These are phyloP conservation scores for Puccinia hordei DNA, from an alignment of 1,284 basidiomycete species.

Conservation along the genomic window DNA sequence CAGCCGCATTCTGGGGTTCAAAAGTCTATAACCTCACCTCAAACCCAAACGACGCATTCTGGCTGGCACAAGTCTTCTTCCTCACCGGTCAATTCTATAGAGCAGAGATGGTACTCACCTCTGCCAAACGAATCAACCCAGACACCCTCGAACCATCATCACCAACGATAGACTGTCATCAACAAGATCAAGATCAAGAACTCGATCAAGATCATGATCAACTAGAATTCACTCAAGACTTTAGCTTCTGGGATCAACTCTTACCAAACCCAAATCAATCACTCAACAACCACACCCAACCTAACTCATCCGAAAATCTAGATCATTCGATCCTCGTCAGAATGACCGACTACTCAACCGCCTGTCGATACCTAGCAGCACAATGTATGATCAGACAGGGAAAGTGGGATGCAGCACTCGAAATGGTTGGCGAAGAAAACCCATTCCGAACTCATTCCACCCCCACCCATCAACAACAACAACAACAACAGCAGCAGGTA, in stretches of 20 bases:
- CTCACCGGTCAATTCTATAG: slow-evolving; percentile 91
- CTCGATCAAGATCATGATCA: neutral
- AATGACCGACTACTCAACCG: slow-evolving; percentile 84
- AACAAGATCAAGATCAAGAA: neutral
- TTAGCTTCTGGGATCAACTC: slow-evolving; percentile 16
- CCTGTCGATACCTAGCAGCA: slow-evolving; percentile 89
- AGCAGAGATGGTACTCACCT: slow-evolving; percentile 84
- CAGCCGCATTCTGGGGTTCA: slow-evolving; percentile 97
- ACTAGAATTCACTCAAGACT: too few species aligned
- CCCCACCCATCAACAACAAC: neutral
- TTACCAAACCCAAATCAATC: too few species aligned
- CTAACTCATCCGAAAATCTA: neutral
- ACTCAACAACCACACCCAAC: neutral
- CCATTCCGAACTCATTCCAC: slow-evolving; percentile 65
- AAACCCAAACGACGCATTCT: slow-evolving; percentile 95
- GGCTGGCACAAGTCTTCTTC: slow-evolving; percentile 96
- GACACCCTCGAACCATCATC: slow-evolving; percentile 24
- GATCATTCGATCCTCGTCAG: slow-evolving; percentile 51
- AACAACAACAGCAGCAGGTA: too few species aligned
- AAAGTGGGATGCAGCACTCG: slow-evolving; percentile 87
- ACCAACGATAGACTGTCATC: neutral
- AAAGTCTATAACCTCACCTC: slow-evolving; percentile 92
- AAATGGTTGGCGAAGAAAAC: slow-evolving; percentile 88
- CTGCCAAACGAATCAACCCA: slow-evolving; percentile 59
- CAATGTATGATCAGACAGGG: slow-evolving; percentile 91